Percentiles rank a stretch among this genome's conserved stretches.
Conservation (phyloP, 2,329 filamentous ascomycete species). For the Ophiostoma piceae region DNA sequence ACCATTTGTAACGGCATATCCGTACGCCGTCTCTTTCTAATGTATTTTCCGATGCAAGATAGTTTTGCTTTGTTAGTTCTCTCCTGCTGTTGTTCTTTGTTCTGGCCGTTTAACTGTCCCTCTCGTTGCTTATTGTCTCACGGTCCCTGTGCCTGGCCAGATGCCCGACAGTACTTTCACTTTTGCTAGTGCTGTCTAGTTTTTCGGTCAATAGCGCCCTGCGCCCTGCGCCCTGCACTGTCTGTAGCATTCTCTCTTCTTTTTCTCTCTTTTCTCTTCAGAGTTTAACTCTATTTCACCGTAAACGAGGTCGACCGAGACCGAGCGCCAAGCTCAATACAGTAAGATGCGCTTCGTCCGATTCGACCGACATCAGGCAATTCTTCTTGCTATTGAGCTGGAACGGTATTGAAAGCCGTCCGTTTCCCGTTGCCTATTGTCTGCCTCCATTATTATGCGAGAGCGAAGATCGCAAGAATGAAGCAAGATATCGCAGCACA, state of each 20-base stretch:
- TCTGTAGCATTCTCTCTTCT: neutral
- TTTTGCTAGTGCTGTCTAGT: neutral
- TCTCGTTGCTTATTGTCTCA: too few relatives aligned
- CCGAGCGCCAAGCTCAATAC: slow-evolving; percentile 8
- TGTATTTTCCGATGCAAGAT: too few relatives aligned
- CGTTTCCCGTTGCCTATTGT: neutral
- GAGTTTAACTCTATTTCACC: neutral
- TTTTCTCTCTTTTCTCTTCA: too few relatives aligned
- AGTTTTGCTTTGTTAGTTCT: neutral
- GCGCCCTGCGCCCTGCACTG: neutral
- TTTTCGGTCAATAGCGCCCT: neutral
- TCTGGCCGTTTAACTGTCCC: neutral
- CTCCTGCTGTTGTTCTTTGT: neutral
- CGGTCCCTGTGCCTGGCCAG: neutral
- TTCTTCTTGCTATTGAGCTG: neutral
- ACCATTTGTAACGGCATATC: neutral
- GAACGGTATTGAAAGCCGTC: neutral
- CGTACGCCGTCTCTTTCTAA: neutral
- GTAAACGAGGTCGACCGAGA: neutral
- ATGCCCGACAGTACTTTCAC: neutral
- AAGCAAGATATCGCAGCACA: neutral
- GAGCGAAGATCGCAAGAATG: neutral
- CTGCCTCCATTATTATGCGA: neutral
- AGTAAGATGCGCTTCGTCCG: neutral
- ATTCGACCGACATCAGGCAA: neutral